Percentiles rank a stretch among this genome's conserved stretches.
Evolutionary conservation across 2,329 filamentous ascomycete genomes (phyloP).

Genomic region (Trichoderma sp.): DNA sequence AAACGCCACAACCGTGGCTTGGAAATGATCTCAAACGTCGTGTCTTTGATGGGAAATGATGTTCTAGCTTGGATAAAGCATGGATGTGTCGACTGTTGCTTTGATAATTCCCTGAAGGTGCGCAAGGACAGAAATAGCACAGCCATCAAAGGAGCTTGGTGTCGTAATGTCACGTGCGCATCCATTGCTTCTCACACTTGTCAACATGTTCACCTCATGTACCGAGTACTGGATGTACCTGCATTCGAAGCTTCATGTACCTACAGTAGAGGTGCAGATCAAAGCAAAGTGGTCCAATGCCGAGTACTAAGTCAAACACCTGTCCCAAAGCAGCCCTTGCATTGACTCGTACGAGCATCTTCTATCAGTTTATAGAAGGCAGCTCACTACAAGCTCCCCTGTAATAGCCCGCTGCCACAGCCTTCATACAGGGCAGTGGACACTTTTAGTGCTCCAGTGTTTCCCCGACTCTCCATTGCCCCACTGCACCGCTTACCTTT

Average conservation of each 20-base stretch:
- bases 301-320: background rate
- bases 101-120: background rate
- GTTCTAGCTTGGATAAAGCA: background rate
- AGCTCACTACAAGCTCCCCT: background rate
- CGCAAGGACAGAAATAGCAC: background rate
- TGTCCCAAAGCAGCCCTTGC: background rate
- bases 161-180: background rate
- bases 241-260: background rate
- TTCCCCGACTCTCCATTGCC: background rate
- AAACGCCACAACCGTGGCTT: conserved; percentile 8
- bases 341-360: background rate
- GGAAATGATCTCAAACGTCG: background rate
- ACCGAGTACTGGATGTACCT: background rate
- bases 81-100: background rate
- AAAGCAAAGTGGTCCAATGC: background rate
- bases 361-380: background rate
- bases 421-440: background rate
- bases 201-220: background rate
- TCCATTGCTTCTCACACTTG: background rate
- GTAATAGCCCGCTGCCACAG: background rate
- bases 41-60: background rate
- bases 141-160: background rate
- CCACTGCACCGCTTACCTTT: background rate
- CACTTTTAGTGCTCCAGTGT: background rate
- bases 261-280: background rate